phyloP scores from a whole-genome alignment of 805 yeast species.

The Candida khao-thaluensis region DNA sequence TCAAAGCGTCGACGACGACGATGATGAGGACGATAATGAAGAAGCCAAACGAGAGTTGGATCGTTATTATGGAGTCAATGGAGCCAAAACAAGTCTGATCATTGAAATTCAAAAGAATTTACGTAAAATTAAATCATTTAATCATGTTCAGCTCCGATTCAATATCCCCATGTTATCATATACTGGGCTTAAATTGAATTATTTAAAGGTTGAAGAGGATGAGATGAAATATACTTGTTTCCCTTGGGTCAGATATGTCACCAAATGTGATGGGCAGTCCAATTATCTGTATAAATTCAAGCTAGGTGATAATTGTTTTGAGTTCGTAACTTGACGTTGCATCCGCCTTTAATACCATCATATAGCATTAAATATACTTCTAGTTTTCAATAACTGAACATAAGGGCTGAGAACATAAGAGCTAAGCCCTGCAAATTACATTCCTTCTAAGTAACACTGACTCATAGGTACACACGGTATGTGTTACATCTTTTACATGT shows the following conservation, averaged over 20 bases:
- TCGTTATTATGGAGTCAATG: slow-evolving; percentile 38
- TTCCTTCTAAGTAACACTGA: no score
- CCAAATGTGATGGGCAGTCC: slow-evolving; percentile 10
- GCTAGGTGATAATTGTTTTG: slow-evolving; percentile 21
- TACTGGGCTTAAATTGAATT: slow-evolving; percentile 66
- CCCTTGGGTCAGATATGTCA: slow-evolving; percentile 65
- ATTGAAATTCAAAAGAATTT: slow-evolving; percentile 16
- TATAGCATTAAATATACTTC: no score
- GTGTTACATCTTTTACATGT: no score
- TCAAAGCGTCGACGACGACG: slow-evolving; percentile 5
- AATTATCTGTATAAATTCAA: slow-evolving; percentile 23
- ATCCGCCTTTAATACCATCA: no score
- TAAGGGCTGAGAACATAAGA: no score
- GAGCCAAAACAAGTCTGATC: slow-evolving; percentile 29
- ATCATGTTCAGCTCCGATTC: slow-evolving; percentile 29
- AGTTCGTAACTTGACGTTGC: no score
- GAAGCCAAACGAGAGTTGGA: slow-evolving; percentile 30
- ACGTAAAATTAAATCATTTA: slow-evolving; percentile 14
- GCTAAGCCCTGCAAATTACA: no score
- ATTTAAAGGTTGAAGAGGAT: slow-evolving; percentile 63
- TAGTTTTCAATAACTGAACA: no score
- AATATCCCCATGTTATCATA: slow-evolving; percentile 51
- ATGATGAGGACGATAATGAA: slow-evolving; percentile 21
- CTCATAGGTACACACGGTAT: no score
- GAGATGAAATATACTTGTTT: slow-evolving; percentile 63